Conservation (phyloP, 345 rosid species). For the Salix exigua region DNA sequence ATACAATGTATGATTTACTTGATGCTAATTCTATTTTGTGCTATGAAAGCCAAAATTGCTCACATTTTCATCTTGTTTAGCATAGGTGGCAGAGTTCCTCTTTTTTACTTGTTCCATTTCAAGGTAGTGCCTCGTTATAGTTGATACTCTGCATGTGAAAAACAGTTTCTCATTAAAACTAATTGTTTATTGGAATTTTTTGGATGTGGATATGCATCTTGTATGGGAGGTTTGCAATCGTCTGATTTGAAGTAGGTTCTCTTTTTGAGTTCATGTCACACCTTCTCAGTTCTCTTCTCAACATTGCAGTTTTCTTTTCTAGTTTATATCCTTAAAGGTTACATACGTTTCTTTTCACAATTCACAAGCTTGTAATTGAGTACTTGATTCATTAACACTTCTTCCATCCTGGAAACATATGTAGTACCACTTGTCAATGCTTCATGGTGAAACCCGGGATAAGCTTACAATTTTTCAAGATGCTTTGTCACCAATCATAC, state of each 20-base stretch:
- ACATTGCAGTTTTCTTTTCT: neutral
- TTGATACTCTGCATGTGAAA: neutral
- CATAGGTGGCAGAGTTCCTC: neutral
- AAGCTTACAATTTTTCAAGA: neutral
- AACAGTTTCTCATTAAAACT: neutral
- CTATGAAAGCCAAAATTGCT: neutral
- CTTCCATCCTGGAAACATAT: neutral
- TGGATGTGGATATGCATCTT: neutral
- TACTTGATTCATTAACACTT: neutral
- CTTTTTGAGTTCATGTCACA: neutral
- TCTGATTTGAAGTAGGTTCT: neutral
- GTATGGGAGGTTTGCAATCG: neutral
- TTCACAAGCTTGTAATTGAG: neutral
- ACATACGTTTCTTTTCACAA: neutral
- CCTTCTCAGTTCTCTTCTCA: neutral
- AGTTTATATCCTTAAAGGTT: neutral
- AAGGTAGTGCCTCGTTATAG: neutral
- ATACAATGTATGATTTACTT: conserved; percentile 56
- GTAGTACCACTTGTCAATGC: neutral
- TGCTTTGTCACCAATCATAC: neutral
- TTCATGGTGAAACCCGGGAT: neutral
- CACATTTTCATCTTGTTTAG: neutral
- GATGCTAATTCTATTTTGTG: conserved; percentile 7
- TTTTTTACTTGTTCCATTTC: neutral
- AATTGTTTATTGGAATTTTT: neutral